Base-by-base conservation (phyloP, 169 alveolate genomes). In the Amoebophrya sp. region DNA sequence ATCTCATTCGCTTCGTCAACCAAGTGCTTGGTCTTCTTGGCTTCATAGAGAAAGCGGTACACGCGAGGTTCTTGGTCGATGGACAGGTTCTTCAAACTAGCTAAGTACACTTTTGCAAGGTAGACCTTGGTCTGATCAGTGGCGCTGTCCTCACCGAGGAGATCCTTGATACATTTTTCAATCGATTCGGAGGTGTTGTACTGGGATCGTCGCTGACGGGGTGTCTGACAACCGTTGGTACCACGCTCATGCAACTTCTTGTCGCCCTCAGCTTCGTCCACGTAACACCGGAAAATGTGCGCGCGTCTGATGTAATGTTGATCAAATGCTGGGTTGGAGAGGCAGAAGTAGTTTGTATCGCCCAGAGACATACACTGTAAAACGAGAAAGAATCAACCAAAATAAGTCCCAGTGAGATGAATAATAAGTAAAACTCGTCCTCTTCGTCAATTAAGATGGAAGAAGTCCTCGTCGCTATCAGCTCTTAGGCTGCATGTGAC, bases 201-300 rank as follows among this genome's bases (percentile, higher is more conserved):
- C 83, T 26, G 2, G 83, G 33, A 6, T 6, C 83, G 83, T 36
- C 83, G 2, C 3, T 65, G 83, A 29, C 83, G 83, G 36, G 83
- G 83, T 36, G 83, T 65, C 33, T 26, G 10, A 29, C 18, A 0
- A 6, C 83, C 12, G 33, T 1, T 65, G 83, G 83, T 0, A 6
- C 83, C 83, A 0, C 83, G 12, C 33, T 65, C 83, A 0, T 6
- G 33, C 83, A 12, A 0, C 83, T 6, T 10, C 83, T 65, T 65
- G 83, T 65, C 36, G 83, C n/a, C 83, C 83, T 65, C 83, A 36
- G 36, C 83, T 29, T 29, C 2, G 83, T 6, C 33, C 12, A 65
- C 36, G 83, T 65, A 65, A 36, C 83, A 65, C 36, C 83, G 83
- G 33, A 65, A 65, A 36, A 65, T 65, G 83, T 65, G n/a, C 83